Evolutionary conservation across 2,329 filamentous ascomycete species (phyloP).

Genomic region (Chaetomiaceae sp.): DNA sequence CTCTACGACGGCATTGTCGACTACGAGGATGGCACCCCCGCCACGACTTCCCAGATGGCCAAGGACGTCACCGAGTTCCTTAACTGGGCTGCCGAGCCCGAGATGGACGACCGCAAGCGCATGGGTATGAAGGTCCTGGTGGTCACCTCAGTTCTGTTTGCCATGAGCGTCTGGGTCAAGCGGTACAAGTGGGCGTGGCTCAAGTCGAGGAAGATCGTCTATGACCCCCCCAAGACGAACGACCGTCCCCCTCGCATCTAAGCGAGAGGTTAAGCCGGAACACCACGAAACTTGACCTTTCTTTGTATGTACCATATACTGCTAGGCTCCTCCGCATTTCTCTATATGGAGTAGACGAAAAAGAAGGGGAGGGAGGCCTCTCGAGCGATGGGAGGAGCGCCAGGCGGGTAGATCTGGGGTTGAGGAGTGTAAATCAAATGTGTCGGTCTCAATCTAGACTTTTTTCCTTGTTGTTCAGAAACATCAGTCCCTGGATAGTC

Average conservation of each 20-base stretch:
- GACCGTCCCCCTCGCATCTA: conserved; percentile 42
- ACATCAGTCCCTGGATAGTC: too few species aligned
- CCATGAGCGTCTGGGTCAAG: conserved; percentile 95
- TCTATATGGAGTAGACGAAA: conserved; percentile 27
- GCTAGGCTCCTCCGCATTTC: conserved; percentile 28
- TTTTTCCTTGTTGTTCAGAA: conserved; percentile 20
- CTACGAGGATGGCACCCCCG: conserved; percentile 94
- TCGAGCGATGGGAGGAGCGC: conserved; percentile 23
- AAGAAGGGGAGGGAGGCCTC: conserved; percentile 26
- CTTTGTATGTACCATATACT: conserved; percentile 33
- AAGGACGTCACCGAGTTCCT: conserved; percentile 99
- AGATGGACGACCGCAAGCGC: conserved; percentile 99
- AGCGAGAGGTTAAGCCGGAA: conserved; percentile 22
- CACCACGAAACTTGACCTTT: conserved; percentile 32
- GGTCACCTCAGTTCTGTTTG: conserved; percentile 72
- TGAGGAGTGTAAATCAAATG: conserved; percentile 50
- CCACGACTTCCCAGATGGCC: conserved; percentile 97
- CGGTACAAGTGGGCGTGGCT: conserved; percentile 98
- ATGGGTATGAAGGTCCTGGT: conserved; percentile 97
- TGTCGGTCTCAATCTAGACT: conserved; percentile 38
- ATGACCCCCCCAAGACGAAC: conserved; percentile 65
- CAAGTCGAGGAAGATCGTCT: conserved; percentile 92
- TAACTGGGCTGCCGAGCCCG: conserved; percentile 98
- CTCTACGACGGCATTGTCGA: conserved; percentile 96
- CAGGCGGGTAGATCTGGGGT: conserved; percentile 22